A percentile compares a stretch with the other conserved stretches of the same genome.
Conservation (phyloP, 192 early-diverging fungal species). For the Backusella tarrabulga region DNA sequence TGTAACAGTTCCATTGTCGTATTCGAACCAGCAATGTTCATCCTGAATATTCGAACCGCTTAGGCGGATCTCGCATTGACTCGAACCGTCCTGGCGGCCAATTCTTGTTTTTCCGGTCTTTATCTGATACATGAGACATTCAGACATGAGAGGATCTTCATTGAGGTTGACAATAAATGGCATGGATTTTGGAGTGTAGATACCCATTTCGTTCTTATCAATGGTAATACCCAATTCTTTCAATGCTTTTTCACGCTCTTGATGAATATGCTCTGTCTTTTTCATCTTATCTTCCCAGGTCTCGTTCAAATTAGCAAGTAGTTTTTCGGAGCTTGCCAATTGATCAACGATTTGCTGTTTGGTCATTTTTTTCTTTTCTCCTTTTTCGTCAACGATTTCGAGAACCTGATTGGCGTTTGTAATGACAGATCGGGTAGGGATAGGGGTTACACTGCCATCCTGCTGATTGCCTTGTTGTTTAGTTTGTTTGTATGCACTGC, state of each 20-base stretch:
- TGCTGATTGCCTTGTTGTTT: background rate
- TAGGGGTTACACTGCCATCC: constrained; percentile 9
- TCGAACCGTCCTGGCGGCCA: constrained; percentile 52
- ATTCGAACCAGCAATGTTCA: constrained; percentile 71
- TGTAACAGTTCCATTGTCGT: constrained; percentile 49
- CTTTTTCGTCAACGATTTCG: constrained; percentile 42
- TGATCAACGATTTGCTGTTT: constrained; percentile 71
- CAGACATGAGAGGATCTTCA: constrained; percentile 87
- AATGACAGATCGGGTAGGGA: constrained; percentile 2
- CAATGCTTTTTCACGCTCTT: constrained; percentile 68
- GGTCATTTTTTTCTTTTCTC: constrained; percentile 43
- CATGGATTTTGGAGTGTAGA: constrained; percentile 77
- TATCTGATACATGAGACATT: constrained; percentile 86
- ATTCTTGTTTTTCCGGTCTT: constrained; percentile 71
- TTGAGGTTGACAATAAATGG: constrained; percentile 89
- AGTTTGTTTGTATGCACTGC: constrained; percentile 9
- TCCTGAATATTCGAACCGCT: constrained; percentile 57
- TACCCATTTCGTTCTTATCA: constrained; percentile 66
- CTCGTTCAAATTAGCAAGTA: constrained; percentile 80
- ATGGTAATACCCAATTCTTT: constrained; percentile 79
- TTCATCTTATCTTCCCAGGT: constrained; percentile 84
- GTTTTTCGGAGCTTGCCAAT: constrained; percentile 81
- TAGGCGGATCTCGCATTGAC: constrained; percentile 55
- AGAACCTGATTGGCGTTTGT: constrained; percentile 29
- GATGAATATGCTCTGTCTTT: constrained; percentile 68